Base-by-base conservation (phyloP, 768 basidiomycete species). In the Hygrocybe coccinea region DNA sequence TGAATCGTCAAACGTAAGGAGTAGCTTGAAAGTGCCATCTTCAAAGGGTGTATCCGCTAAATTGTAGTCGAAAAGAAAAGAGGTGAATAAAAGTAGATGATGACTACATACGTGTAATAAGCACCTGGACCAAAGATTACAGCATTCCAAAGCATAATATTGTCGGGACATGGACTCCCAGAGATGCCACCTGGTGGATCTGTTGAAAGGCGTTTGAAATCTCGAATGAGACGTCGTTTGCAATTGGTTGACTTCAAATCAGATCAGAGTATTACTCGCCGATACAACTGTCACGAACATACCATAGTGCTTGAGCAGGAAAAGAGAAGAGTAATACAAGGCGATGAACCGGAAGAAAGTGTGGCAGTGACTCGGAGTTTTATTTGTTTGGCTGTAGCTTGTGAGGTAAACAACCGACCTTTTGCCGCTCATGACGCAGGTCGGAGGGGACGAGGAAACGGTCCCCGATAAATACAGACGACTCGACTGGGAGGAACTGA, bases 71-170 rank as follows among this genome's bases (percentile, higher is more conserved):
- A 34, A 52, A 25, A 47, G 56, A 55, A 35, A 36, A 21, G 54
- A 37, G 8, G 37, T 5, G 1, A 36, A 37, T 19, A 5, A 22
- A 36, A 41, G n/a, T 52, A 41, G 22, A 15, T 15, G 14, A 10
- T 24, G 25, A 17, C 15, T n/a, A n/a, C 33, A 48, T 17, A 34
- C 24, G 24, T 15, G 14, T 21, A 25, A 3, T 15, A 73, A 87
- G 65, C 56, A 94, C 95, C 88, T 71, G 97, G 97, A 2, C 97
- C 97, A 67, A 99, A 98, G 59, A 99, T 99, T 55, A 99, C 97
- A 1, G 97, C 97, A 65, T 99, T 99, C 97, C 97, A 99, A 14
- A 97, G 80, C 93, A 98, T 97, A 71, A 99, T 97, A 69, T 98
- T 98, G 69, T 98, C 97, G 2, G 92, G 87, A 67, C 92, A 94